Base-by-base conservation (phyloP, 208 protist species). In the Leptomonas seymouri region DNA sequence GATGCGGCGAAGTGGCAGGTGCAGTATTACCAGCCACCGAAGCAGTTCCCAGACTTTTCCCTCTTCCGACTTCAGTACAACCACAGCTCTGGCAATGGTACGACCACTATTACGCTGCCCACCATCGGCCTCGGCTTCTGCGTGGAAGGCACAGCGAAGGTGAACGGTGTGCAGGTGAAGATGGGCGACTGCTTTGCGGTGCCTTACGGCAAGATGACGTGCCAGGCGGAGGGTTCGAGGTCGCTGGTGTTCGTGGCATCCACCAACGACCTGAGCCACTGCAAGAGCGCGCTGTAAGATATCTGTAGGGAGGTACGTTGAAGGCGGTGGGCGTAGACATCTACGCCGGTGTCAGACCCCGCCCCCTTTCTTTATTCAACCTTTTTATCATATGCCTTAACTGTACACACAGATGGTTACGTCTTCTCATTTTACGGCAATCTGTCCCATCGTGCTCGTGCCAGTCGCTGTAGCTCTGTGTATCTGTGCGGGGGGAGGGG, bases 71-170 rank as follows among this genome's bases (percentile, higher is more conserved):
- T 94, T 60, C 72, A 90, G 71, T 84, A 85, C 64, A 74, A 85
- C 39, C 76, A 91, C 71, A 34, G 71, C 5, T 64, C 62, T 1
- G 80, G 65, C 23, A 48, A 71, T 18, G 81, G 81, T 21, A 71
- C 30, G 28, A 67, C 80, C 15, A 78, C 50, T 20, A 72, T 89
- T 11, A 76, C 66, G 23, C 73, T 96, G 31, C 91, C 91, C 23
- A 96, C 87, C 28, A 89, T 96, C 61, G 91, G 91, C 25, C 71
- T 96, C 36, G 91, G 91, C 42, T 94, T 96, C 78, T 94, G 89
- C 60, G 61, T 96, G 16, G 78, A 80, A 56, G 91, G 91, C 23
- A 57, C 70, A 23, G 82, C 82, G 20, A 81, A 79, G 60, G 76
- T 96, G 30, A 96, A 96, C 65, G 86, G 76, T n/a, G 67, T 74